Evolutionary conservation across 2,329 filamentous ascomycete species (phyloP), one percentile per base, ranked within the genome.

Genomic region (Neonectria sp.): DNA sequence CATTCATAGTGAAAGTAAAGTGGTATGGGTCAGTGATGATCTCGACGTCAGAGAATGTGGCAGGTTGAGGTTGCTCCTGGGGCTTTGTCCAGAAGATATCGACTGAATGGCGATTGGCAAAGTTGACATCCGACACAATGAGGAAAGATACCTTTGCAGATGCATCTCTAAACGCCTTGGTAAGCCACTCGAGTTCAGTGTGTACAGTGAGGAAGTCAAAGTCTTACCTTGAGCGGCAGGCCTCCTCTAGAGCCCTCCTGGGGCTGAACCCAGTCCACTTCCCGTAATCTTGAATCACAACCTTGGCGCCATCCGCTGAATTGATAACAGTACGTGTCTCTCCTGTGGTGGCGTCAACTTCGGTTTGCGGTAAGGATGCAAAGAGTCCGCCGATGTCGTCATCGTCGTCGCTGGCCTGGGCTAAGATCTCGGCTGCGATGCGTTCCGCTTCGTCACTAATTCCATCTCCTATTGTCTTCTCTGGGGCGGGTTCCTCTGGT

Each of bases 201-300:
- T 25, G 4, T 33, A 24, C 1, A 58, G 17, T 11, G 40, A 24
- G 9, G 21, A 46, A 21, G 31, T 17, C 11, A 11, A 24, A 31
- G 15, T 75, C 79, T 72, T 80, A 92, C 92, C 92, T 92, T 69
- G 94, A 89, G 73, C 92, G 91, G 78, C 95, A 97, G n/a, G 93
- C 89, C 79, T 98, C 95, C 79, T 98, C 95, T 13, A 98, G 82
- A 31, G 93, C 86, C 71, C 92, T 88, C 68, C 90, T 89, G 17
- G 95, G 95, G 73, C 85, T 93, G 33, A 97, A 81, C 8, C 95
- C 95, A 15, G 89, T 88, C 84, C 90, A 91, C 79, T 94, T 94
- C 2, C 94, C 95, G 85, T 98, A 98, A 75, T 98, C 92, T 49
- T 93, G 87, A 55, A 97, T 87, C 1, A 84, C 86, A 4, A 94